Evolutionary conservation across 2,329 filamentous ascomycete genomes (phyloP), one percentile per base, ranked within the genome.

Genomic region (Chaetomiaceae sp.): DNA sequence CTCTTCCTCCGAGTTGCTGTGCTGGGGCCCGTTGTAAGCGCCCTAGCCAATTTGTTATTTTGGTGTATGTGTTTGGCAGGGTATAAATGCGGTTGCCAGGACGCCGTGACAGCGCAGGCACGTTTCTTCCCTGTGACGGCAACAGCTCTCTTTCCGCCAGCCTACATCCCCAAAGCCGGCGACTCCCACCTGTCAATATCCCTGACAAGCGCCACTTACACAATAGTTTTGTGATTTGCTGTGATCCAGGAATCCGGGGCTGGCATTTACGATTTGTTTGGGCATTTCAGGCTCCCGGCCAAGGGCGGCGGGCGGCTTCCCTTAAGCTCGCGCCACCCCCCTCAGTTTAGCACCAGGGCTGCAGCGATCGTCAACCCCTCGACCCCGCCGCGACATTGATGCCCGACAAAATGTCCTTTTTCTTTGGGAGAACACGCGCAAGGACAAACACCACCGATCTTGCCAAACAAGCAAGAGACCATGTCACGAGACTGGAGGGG

Each of bases 391-490:
- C 42, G 43, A 52, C 52, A 33, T 33, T 41, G 36, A 36, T 10
- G 41, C 18, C 42, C 33, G 30, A 57, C 29, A 68, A 61, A 61
- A 73, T 73, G 59, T 79, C 79, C 29, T 82, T 82, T 64, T 68
- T 82, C 43, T 82, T 82, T 58, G 77, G 76, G 54, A 72, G 79
- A 63, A 73, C 73, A 50, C 71, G 76, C 56, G 73, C 75, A 59
- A 73, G 78, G 59, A 74, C 77, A 48, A 73, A 71, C 51, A 74
- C 75, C 21, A 70, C 75, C 42, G 79, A 82, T 62, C 69, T 82
- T 37, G 73, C 78, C 52, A 78, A 77, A 62, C 79, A 81, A 65
- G 79, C 79, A 40, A 74, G 75, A 54, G 78, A 81, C 27, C 74
- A 78, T 71, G 68, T 81, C 53, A 68, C 71, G 46, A 79, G 73